Percentiles rank a stretch among this genome's conserved stretches.
phyloP scores from a whole-genome alignment of 192 early-diverging fungal genomes.

The Coemansia sp. region DNA sequence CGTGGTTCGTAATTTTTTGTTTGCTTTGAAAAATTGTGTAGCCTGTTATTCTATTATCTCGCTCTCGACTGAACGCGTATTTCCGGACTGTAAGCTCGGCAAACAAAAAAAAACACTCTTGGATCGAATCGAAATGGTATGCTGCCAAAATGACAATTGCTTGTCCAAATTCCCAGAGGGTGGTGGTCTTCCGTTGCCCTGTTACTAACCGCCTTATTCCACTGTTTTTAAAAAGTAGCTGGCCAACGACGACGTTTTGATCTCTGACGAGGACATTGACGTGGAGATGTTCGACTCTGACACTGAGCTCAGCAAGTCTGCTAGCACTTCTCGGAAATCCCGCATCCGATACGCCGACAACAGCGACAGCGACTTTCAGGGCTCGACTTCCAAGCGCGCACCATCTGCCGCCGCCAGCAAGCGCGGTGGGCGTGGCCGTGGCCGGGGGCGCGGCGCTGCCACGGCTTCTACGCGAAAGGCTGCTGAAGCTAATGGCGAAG shows the following conservation, averaged over 20 bases:
- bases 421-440: conserved; percentile 32
- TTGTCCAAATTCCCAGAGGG: too few species aligned
- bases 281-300: conserved; percentile 55
- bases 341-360: conserved; percentile 8
- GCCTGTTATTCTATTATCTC: background rate
- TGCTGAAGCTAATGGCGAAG: conserved; percentile 17
- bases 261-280: conserved; percentile 53
- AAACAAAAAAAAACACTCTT: too few species aligned
- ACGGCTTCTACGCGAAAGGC: conserved; percentile 4
- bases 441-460: conserved; percentile 25
- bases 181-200: too few species aligned
- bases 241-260: conserved; percentile 25
- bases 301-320: conserved; percentile 37
- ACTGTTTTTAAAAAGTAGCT: background rate
- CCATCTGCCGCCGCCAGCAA: conserved; percentile 16
- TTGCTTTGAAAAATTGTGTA: too few species aligned
- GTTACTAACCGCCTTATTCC: background rate
- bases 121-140: background rate
- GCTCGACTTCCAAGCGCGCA: conserved; percentile 22
- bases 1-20: background rate
- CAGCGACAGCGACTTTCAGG: conserved; percentile 49
- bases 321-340: conserved; percentile 9
- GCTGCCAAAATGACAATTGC: too few species aligned
- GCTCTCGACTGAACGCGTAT: too few species aligned
- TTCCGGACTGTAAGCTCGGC: background rate